Evolutionary conservation across 2,329 filamentous ascomycete species (phyloP), one percentile per base, ranked within the genome.

Genomic region (Pseudopyricularia javanii): DNA sequence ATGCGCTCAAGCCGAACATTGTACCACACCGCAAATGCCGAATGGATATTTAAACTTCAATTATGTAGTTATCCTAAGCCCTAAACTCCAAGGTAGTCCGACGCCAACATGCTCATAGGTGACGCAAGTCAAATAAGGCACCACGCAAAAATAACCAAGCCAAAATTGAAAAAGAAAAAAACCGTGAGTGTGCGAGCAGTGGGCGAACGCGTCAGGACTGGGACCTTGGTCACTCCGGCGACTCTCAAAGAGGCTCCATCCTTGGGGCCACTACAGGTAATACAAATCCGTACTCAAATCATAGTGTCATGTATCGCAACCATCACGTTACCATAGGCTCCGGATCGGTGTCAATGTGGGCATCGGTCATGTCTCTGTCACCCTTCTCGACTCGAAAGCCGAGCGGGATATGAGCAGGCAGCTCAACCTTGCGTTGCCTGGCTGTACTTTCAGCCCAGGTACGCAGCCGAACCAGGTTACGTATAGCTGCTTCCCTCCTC

Each of bases 371-470:
- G 48, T 64, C 64, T 12, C 60, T 50, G n/a, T 70, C 67, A 22
- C 73, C 69, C 1, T 62, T 63, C 49, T 65, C 60, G 40, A 45
- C 40, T 24, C 40, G 40, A 15, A 68, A 56, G 4, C 70, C 70
- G 3, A 75, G 56, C 34, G 71, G 67, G 22, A 75, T 66, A 9
- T 59, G 59, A 11, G 63, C 60, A 3, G 73, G 73, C 7, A 75
- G 54, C 24, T 69, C 64, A 52, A 68, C 68, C 56, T 70, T 71
- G 40, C 68, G 64, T 22, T 65, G 66, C 35, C 72, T 63, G 3
- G 80, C 83, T 52, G 76, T 76, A 17, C 74, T 73, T 67, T 97
- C 91, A 9, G 88, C 85, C 89, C 91, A 98, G 1, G 85, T 82
- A 54, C 91, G 80, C 63, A 95, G 78, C 62, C 85, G 84, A 40